Evolutionary conservation across 1,284 basidiomycete genomes (phyloP).

Genomic region (Ceratobasidium sp.): DNA sequence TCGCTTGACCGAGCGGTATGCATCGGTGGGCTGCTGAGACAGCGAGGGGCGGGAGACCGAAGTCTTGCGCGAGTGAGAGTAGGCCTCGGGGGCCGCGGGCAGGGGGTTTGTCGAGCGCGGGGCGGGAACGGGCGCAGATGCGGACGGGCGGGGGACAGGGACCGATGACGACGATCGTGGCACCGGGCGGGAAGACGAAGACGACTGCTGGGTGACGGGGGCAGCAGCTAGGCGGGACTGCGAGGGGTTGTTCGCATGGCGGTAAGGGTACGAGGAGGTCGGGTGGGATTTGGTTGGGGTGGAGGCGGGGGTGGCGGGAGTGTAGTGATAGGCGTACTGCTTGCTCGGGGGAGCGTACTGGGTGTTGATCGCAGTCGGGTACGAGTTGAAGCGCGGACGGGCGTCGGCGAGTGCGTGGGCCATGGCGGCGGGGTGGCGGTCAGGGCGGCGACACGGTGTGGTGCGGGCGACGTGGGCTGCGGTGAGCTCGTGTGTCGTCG

Average conservation of each 20-base stretch:
- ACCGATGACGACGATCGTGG: slow-evolving; percentile 25
- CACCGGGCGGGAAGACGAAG: slow-evolving; percentile 10
- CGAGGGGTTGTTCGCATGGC: slow-evolving; percentile 6
- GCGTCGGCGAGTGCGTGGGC: slow-evolving; percentile 34
- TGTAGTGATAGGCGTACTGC: slow-evolving; percentile 12
- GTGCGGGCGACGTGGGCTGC: slow-evolving; percentile 34
- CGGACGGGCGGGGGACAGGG: slow-evolving; percentile 3
- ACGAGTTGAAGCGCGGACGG: slow-evolving; percentile 37
- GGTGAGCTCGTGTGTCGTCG: slow-evolving; percentile 34
- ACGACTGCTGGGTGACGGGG: slow-evolving; percentile 7
- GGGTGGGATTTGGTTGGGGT: slow-evolving; percentile 30
- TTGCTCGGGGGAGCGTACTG: slow-evolving; percentile 7
- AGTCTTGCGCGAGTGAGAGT: slow-evolving; percentile 16
- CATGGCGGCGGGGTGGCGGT: neutral
- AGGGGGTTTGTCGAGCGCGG: slow-evolving; percentile 23
- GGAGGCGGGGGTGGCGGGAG: slow-evolving; percentile 27
- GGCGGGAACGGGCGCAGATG: slow-evolving; percentile 9
- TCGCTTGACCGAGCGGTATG: slow-evolving; percentile 7
- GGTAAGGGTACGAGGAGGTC: slow-evolving; percentile 1
- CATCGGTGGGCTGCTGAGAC: neutral
- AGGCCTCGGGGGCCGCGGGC: slow-evolving; percentile 19
- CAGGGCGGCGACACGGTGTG: neutral
- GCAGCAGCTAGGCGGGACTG: slow-evolving; percentile 25
- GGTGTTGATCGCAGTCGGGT: slow-evolving; percentile 34
- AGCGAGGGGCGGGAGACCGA: slow-evolving; percentile 25